These are phyloP conservation scores for Penicillium sp. DNA, from an alignment of 2,329 filamentous ascomycete genomes.

Conservation along the genomic window DNA sequence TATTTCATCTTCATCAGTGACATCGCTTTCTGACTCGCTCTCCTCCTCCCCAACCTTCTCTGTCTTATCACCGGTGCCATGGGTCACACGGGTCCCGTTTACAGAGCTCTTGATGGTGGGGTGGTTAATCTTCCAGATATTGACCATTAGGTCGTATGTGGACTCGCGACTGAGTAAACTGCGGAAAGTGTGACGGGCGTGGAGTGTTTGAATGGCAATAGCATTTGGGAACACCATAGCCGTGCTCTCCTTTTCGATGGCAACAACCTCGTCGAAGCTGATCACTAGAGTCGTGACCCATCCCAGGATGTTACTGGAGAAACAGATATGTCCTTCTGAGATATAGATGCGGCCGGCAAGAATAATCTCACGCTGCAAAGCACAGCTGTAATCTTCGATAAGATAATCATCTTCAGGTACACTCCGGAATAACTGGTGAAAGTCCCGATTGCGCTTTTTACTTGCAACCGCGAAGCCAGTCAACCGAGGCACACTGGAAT, in stretches of 20 bases:
- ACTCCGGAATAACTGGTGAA: constrained; percentile 86
- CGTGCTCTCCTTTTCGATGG: constrained; percentile 92
- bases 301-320: constrained; percentile 96
- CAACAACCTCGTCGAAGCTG: constrained; percentile 94
- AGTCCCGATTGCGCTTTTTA: constrained; percentile 91
- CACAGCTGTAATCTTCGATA: constrained; percentile 97
- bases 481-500: constrained; percentile 59
- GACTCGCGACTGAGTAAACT: constrained; percentile 90
- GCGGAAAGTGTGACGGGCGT: constrained; percentile 90
- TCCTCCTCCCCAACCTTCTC: constrained; percentile 61
- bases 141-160: constrained; percentile 92
- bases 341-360: constrained; percentile 90
- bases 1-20: constrained; percentile 62
- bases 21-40: constrained; percentile 65
- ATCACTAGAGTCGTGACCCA: constrained; percentile 97
- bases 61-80: constrained; percentile 77
- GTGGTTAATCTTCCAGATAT: constrained; percentile 96
- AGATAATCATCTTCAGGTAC: constrained; percentile 96
- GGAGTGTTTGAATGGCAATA: constrained; percentile 88
- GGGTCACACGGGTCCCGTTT: constrained; percentile 75
- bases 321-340: constrained; percentile 93
- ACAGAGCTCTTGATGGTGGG: constrained; percentile 82
- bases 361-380: constrained; percentile 87
- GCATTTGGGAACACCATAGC: constrained; percentile 94
- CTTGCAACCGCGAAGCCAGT: constrained; percentile 94